phyloP scores from a whole-genome alignment of 805 yeast genomes.

The Metschnikowia lunata region DNA sequence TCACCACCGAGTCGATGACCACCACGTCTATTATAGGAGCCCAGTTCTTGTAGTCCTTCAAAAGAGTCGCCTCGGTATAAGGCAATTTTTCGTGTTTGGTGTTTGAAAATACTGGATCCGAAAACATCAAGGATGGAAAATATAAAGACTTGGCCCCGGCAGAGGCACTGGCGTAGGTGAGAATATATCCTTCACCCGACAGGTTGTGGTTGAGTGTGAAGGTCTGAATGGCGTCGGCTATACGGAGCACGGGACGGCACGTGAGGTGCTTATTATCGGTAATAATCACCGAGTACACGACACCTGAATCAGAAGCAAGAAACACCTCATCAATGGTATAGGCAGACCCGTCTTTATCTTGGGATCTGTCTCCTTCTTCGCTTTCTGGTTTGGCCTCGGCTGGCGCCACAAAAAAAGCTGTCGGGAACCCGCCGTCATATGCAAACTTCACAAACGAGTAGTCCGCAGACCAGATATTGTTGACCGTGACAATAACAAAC shows the following conservation, averaged over 20 bases:
- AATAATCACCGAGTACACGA: slow-evolving; percentile 27
- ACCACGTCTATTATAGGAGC: slow-evolving; percentile 43
- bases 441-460: slow-evolving; percentile 26
- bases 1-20: slow-evolving; percentile 25
- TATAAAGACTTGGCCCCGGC: slow-evolving; percentile 36
- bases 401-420: slow-evolving; percentile 29
- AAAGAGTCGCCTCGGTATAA: slow-evolving; percentile 22
- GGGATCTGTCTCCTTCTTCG: neutral
- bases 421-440: slow-evolving; percentile 36
- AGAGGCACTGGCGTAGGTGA: slow-evolving; percentile 39
- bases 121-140: slow-evolving; percentile 12
- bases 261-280: slow-evolving; percentile 15
- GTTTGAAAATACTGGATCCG: neutral
- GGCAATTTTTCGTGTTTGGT: slow-evolving; percentile 9
- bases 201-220: slow-evolving; percentile 14
- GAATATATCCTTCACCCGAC: slow-evolving; percentile 15
- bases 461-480: slow-evolving; percentile 47
- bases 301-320: slow-evolving; percentile 33
- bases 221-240: slow-evolving; percentile 34
- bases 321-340: slow-evolving; percentile 25
- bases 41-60: slow-evolving; percentile 41
- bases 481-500: slow-evolving; percentile 35
- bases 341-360: neutral
- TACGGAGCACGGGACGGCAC: slow-evolving; percentile 28
- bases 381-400: neutral